Evolutionary conservation across 441 rosid genomes (phyloP), one percentile per base, ranked within the genome.

Genomic region (Pelargonium citronellum): DNA sequence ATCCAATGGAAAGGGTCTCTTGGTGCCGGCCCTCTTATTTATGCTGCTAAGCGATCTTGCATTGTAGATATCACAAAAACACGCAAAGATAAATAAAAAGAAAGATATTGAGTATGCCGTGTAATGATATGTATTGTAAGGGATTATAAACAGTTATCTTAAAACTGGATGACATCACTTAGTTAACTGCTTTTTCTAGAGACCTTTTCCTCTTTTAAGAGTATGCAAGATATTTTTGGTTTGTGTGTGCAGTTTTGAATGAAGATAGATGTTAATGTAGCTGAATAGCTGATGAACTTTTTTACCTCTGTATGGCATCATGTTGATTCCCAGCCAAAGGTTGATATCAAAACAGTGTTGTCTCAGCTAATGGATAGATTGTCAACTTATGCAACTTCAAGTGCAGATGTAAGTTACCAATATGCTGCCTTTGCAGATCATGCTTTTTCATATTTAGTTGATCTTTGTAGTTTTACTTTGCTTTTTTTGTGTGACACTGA

Each of bases 361-460:
- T 83, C 90, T 47, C 87, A 76, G 75, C 78, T 87, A 69, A 87
- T 86, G 92, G 92, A 86, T 17, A 83, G 91, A 73, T 81, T 87
- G 79, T 87, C 92, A 83, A 86, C 79, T 71, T 84, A 87, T 77
- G 92, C 90, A 60, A 85, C 85, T 67, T 84, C 88, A 74, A 87
- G 81, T 80, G 70, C 83, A 64, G 90, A 84, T 76, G 91, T 87
- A 77, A 85, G 85, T 82, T 62, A 62, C 61, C 41, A n/a, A 47
- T 61, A 67, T 39, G 46, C 62, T 67, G 66, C 68, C 66, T 76
- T 69, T 24, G 5, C 19, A 44, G 67, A 30, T 75, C 67, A 44
- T 66, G 41, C 30, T 37, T 39, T 77, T 63, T 39, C 47, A 67
- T 34, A 61, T 24, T 61, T 22, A 41, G 15, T 30, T 20, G 30